Evolutionary conservation across 2,329 filamentous ascomycete species (phyloP).

Genomic region (Nemania abortiva): DNA sequence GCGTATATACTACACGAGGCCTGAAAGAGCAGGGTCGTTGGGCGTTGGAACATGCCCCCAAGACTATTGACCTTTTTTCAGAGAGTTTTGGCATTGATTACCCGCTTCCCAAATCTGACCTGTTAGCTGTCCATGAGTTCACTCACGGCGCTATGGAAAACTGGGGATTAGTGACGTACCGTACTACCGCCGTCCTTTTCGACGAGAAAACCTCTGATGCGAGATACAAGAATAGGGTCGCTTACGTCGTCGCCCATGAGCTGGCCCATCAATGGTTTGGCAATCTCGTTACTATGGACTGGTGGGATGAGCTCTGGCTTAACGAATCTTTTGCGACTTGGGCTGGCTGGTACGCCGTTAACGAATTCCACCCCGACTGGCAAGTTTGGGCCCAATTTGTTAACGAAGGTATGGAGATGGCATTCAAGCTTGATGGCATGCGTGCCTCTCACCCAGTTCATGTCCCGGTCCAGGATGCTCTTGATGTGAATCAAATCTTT

Average conservation of each 20-base stretch:
- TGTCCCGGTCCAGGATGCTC: conserved; percentile 90
- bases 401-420: conserved; percentile 92
- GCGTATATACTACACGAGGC: conserved; percentile 96
- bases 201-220: conserved; percentile 92
- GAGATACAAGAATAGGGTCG: conserved; percentile 91
- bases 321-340: conserved; percentile 98
- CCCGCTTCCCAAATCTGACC: conserved; percentile 89
- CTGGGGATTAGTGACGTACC: conserved; percentile 96
- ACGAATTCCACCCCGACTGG: conserved; percentile 96
- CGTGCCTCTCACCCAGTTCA: conserved; percentile 96
- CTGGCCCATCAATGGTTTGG: conserved; percentile 97
- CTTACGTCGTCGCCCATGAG: conserved; percentile 98
- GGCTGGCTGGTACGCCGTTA: conserved; percentile 94
- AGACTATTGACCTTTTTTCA: conserved; percentile 96
- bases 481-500: conserved; percentile 98
- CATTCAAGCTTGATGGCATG: conserved; percentile 89
- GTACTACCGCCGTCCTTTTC: conserved; percentile 95
- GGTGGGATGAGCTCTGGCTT: conserved; percentile 94
- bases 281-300: conserved; percentile 96
- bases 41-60: conserved; percentile 90
- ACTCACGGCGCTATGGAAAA: conserved; percentile 92
- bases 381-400: conserved; percentile 98
- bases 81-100: conserved; percentile 95
- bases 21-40: conserved; percentile 91
- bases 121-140: conserved; percentile 94